Evolutionary conservation across 2,329 filamentous ascomycete genomes (phyloP), one percentile per base, ranked within the genome.

Genomic region (Fusarium verticillioides): DNA sequence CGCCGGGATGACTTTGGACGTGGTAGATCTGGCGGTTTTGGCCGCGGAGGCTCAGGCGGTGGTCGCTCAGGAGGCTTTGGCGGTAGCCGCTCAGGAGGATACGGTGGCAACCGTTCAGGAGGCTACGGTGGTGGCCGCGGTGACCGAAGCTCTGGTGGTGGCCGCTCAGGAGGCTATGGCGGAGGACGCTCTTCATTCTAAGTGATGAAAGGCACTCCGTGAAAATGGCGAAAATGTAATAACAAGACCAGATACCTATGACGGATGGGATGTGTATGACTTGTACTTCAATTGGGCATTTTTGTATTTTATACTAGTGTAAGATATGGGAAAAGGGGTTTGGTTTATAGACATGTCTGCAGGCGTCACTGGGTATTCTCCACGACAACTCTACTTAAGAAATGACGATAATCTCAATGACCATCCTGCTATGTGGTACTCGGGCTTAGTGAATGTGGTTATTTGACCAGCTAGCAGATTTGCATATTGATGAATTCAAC

Each of bases 331-430:
- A 74, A 72, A 73, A 63, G 62, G 72, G 74, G 66, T 63, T 66
- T 57, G 74, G 63, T 66, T 71, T 76, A 65, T 75, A 77, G 69
- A 76, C 69, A 71, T 75, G 64, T 76, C 69, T 65, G 54, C 69
- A 64, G 69, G 68, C 73, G 72, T 76, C 72, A 70, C 64, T 64
- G 71, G 63, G 73, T 66, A 63, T 50, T 56, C 39, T 69, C 65
- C 63, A 76, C 73, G 61, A 75, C 59, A 72, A 76, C 76, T 77
- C 76, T 66, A 78, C 76, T 78, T 78, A 70, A 52, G 71, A 78
- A 78, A 76, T 70, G 56, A 66, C 65, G 60, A 69, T 66, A 56
- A 73, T 71, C 63, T 61, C 57, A 44, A 54, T 37, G 60, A 39
- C 32, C 44, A 11, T 18, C 37, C 28, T 28, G 40, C 30, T 52